Percentiles rank a stretch among this genome's conserved stretches.
These are phyloP conservation scores for Punctularia strigosozonata DNA, from an alignment of 768 basidiomycete genomes.

Conservation along the genomic window DNA sequence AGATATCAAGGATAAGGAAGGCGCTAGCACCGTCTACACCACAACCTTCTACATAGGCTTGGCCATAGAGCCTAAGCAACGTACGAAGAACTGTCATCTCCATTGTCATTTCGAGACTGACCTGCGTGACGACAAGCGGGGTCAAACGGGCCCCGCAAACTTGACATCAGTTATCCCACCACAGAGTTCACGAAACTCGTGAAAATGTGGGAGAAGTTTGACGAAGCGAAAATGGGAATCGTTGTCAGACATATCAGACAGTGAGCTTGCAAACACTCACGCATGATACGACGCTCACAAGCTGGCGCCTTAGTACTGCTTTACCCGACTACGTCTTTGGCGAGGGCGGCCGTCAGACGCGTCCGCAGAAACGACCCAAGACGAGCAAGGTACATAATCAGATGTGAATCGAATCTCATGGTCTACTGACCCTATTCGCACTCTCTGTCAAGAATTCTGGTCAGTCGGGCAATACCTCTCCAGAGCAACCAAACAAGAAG, in stretches of 20 bases:
- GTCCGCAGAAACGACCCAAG: conserved; percentile 68
- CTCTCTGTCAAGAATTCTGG: conserved; percentile 36
- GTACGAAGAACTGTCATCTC: conserved; percentile 31
- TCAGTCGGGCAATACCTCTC: conserved; percentile 49
- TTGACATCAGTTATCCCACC: conserved; percentile 96
- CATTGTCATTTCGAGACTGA: background rate
- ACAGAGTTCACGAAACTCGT: conserved; percentile 91
- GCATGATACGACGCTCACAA: conserved; percentile 4
- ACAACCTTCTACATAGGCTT: conserved; percentile 98
- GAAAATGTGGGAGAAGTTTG: conserved; percentile 92
- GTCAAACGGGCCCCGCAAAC: conserved; percentile 61
- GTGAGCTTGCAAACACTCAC: conserved; percentile 29
- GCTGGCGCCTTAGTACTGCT: conserved; percentile 34
- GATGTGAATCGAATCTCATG: conserved; percentile 1
- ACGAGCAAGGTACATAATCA: conserved; percentile 34
- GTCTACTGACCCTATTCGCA: conserved; percentile 3
- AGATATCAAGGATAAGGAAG: conserved; percentile 68
- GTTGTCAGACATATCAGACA: conserved; percentile 88
- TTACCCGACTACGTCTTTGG: conserved; percentile 81
- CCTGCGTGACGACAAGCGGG: conserved; percentile 38
- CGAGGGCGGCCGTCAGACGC: conserved; percentile 65
- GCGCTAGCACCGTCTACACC: conserved; percentile 73
- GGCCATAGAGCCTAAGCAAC: conserved; percentile 80
- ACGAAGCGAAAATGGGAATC: conserved; percentile 88
- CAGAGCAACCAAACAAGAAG: conserved; percentile 71